phyloP scores from a whole-genome alignment of 2,329 filamentous ascomycete species.

The Saccharata proteae region DNA sequence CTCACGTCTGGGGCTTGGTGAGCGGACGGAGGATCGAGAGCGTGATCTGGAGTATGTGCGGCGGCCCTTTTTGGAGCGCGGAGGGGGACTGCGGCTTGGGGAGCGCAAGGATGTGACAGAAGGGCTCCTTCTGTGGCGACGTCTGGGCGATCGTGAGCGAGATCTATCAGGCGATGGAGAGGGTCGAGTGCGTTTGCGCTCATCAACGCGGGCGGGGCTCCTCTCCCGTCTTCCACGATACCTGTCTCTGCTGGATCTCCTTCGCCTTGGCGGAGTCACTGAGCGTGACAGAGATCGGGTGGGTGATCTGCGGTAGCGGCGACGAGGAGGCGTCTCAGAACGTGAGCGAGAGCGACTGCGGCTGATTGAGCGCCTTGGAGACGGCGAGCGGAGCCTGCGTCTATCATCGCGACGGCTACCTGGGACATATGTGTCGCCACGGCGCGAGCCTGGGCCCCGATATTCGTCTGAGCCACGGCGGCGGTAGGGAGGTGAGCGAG shows the following conservation, averaged over 20 bases:
- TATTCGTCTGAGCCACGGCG: conserved; percentile 33
- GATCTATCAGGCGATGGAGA: conserved; percentile 35
- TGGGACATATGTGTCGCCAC: conserved; percentile 47
- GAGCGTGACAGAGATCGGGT: conserved; percentile 9
- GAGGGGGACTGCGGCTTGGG: conserved; percentile 16
- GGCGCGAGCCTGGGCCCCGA: conserved; percentile 35
- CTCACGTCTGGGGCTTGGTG: conserved; percentile 25
- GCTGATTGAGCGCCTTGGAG: conserved; percentile 13
- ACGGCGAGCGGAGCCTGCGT: conserved; percentile 22
- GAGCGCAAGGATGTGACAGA: conserved; percentile 15
- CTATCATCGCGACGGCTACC: conserved; percentile 29
- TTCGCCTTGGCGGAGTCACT: conserved; percentile 5
- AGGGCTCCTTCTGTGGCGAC: conserved; percentile 29
- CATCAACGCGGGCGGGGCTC: conserved; percentile 21
- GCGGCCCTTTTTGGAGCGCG: conserved; percentile 13
- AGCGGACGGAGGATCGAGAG: conserved; percentile 25
- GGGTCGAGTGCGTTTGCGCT: conserved; percentile 39
- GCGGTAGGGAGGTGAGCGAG: conserved; percentile 40
- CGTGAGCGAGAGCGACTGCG: conserved; percentile 12
- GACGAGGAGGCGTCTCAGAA: conserved; percentile 29
- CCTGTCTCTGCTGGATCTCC: conserved; percentile 13
- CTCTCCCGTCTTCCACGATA: conserved; percentile 18
- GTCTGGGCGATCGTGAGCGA: conserved; percentile 45
- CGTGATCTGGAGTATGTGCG: conserved; percentile 25
- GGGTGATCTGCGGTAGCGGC: conserved; percentile 13